phyloP scores from a whole-genome alignment of 2,329 filamentous ascomycete species.

The Penicillium janthinellum region DNA sequence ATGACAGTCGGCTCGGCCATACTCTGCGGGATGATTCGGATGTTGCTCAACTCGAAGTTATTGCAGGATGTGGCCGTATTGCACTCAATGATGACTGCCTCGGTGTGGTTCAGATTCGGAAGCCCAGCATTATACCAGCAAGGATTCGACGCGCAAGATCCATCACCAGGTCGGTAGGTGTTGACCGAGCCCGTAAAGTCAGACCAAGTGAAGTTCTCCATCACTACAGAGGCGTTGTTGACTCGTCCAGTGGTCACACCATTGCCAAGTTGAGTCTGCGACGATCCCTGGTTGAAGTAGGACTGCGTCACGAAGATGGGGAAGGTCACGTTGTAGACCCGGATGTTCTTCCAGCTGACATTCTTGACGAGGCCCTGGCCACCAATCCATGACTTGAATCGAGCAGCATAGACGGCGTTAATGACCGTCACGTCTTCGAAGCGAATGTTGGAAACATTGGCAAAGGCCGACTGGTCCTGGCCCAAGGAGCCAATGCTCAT shows the following conservation, averaged over 20 bases:
- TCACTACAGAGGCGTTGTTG: slow-evolving; percentile 45
- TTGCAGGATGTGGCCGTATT: slow-evolving; percentile 44
- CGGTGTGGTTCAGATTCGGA: slow-evolving; percentile 42
- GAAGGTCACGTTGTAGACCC: slow-evolving; percentile 49
- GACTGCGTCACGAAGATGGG: slow-evolving; percentile 52
- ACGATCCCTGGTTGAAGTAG: slow-evolving; percentile 46
- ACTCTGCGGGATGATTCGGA: slow-evolving; percentile 38
- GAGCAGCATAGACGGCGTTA: slow-evolving; percentile 46
- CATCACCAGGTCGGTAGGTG: slow-evolving; percentile 46
- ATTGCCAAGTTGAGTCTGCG: slow-evolving; percentile 30
- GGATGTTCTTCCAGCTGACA: slow-evolving; percentile 49
- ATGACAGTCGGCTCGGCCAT: slow-evolving; percentile 33
- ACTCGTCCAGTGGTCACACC: slow-evolving; percentile 29
- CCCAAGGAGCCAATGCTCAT: slow-evolving; percentile 50
- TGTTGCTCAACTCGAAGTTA: slow-evolving; percentile 37
- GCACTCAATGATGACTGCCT: slow-evolving; percentile 47
- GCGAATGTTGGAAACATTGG: slow-evolving; percentile 46
- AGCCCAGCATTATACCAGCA: slow-evolving; percentile 50
- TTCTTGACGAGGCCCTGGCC: slow-evolving; percentile 48
- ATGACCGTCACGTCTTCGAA: slow-evolving; percentile 49
- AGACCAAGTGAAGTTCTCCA: slow-evolving; percentile 48
- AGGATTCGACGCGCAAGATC: slow-evolving; percentile 46
- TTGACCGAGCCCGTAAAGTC: slow-evolving; percentile 49
- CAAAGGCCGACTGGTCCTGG: slow-evolving; percentile 37
- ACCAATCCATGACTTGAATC: slow-evolving; percentile 50